Evolutionary conservation across 129 eudicot genomes (phyloP), one percentile per base, ranked within the genome.

Genomic region (carrot (Daucus carota)): DNA sequence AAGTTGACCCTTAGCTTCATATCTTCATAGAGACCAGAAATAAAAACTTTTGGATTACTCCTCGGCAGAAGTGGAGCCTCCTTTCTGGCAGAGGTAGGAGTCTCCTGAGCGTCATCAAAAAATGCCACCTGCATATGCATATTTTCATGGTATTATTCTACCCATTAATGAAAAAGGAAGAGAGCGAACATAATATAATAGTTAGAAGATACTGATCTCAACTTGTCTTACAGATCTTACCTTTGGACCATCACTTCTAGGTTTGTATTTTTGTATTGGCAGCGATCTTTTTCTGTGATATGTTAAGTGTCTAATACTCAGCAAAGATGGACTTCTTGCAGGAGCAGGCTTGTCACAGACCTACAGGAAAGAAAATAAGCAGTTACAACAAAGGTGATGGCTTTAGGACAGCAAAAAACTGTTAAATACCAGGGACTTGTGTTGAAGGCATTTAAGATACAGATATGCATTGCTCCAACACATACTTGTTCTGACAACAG

Each of bases 1-100:
- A 22, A 76, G 40, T 29, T 70, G 59, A 75, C 46, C 48, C 43
- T 80, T 11, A 9, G 72, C 14, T 70, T 74, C 81, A 74, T 66
- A 60, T 33, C 76, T 70, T 78, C 84, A 26, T 45, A 31, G 28
- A 82, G 86, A 60, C 33, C 12, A 36, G 70, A 17, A 60, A 88
- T 44, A 76, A 85, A 70, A 44, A 81, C 78, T 75, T 88, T 83
- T 34, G 92, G 97, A 83, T 88, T 88, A 62, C 82, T 83, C 76
- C 96, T 87, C 57, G 90, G 93, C 77, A 83, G 74, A 40, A 78
- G 54, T 5, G 81, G 80, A 34, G 43, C 75, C 72, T 80, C 84
- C 26, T 24, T 38, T 43, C 5, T 69, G 31, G 73, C 31, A 1
- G 54, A 12, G 54, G 20, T 26, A 2, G 84, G 82, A 34, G 42